Evolutionary conservation across 352 stramenopile genomes (phyloP), one percentile per base, ranked within the genome.

Genomic region (Phytopythium boreale): DNA sequence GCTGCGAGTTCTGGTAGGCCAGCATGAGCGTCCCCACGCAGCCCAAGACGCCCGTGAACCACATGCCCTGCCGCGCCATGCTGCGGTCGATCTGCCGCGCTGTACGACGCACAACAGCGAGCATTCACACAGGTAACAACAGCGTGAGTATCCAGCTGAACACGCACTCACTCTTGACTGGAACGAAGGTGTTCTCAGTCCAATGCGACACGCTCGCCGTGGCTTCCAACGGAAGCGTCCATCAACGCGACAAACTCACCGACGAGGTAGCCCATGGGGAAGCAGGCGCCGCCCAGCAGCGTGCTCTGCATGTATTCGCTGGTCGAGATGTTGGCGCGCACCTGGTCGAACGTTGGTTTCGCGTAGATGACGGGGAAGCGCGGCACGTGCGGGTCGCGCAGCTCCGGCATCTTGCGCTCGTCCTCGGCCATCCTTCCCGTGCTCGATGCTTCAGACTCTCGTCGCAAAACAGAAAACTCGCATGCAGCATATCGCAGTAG

Each of bases 301-400:
- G 75, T 59, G 78, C 53, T 93, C 62, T 51, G 49, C 64, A 82
- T 85, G 44, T 75, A 61, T 57, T 93, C 85, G 4, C 58, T 71
- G 50, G 70, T 64, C 50, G 61, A 81, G 56, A 92, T 68, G 60
- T 90, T 93, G 51, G 80, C 72, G 26, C 61, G 67, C 47, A 89
- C 63, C 63, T 95, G 82, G 50, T 67, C 78, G 68, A 85, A 93
- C 59, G 75, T 90, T 63, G 85, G 85, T 70, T 94, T 79, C 74
- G 89, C 76, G 26, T 84, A 79, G 74, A 88, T 89, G 69, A 94
- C 82, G 17, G 85, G 85, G 76, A 88, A 93, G 68, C 72, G 77
- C 57, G 85, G 75, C 56, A 69, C 64, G 64, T 71, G 71, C 69
- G 85, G 83, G 74, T 92, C 82, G 26, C 66, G 74, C 59, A 74